Base-by-base conservation (phyloP, 441 rosid genomes). In the Flueggea neowawraea region DNA sequence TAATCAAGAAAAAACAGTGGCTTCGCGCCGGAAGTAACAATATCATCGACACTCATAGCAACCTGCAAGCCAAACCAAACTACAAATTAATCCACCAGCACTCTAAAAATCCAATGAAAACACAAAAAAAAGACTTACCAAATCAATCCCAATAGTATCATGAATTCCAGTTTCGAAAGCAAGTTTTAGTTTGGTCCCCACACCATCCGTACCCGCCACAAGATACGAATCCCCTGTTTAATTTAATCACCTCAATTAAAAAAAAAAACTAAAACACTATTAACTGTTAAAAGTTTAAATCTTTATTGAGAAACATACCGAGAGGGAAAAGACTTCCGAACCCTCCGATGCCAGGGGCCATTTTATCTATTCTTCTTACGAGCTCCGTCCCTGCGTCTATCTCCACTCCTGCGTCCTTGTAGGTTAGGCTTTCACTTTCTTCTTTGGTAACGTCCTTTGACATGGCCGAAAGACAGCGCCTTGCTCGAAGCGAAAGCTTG, bases 181-280 rank as follows among this genome's bases (percentile, higher is more conserved):
- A 57, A 95, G 82, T 66, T 95, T 95, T 51, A 95, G 81, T 69
- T 95, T 95, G 39, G 99, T 94, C 58, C 99, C 98, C 28, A 87
- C 99, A 68, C 99, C 97, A 83, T 94, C 97, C 0, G 97, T 89
- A 5, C 99, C 99, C 36, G 97, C 96, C 59, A 91, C 97, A 45
- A 89, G 97, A 61, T 68, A 94, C 3, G 88, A 82, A 78, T 94
- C 97, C 51, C 96, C 97, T 91, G 82, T 33, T 28, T 39, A 36
- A 31, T 39, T 52, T 36, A 16, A 57, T 62, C 16, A 73, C 54
- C 53, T 60, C 67, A 68, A 16, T 22, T 54, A n/a, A 36, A 41
- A 47, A n/a, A 10, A 6, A 5, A 0, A 10, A 36, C 58, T 17
- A 15, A 31, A 58, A 13, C 15, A 52, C 10, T n/a, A 16, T 9